Percentiles rank a stretch among this genome's conserved stretches.
These are phyloP conservation scores for Eucalyptus marginata DNA, from an alignment of 345 rosid genomes.

Conservation along the genomic window DNA sequence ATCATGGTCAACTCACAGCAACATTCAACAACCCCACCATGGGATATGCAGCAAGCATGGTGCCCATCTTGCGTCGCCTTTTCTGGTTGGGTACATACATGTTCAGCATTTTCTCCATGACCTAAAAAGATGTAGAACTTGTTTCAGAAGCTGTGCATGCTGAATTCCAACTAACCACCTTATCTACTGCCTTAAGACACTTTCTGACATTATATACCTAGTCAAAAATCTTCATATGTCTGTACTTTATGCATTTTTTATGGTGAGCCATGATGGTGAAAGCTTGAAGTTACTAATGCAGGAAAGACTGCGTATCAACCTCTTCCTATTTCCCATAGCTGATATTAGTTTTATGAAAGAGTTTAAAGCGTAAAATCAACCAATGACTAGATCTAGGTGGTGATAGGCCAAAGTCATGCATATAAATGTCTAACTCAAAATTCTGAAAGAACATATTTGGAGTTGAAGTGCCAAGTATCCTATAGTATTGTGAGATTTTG, in stretches of 20 bases:
- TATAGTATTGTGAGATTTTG: not conserved
- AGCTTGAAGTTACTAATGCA: not conserved
- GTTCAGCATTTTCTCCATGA: not conserved
- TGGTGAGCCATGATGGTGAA: not conserved
- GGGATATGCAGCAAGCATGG: conserved; percentile 31
- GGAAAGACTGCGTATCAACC: not conserved
- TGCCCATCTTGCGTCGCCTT: conserved; percentile 3
- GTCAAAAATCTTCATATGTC: not conserved
- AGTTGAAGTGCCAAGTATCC: not conserved
- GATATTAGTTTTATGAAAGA: not conserved
- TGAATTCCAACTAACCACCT: not conserved
- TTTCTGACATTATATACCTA: not conserved
- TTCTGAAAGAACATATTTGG: not conserved
- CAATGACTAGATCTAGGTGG: not conserved
- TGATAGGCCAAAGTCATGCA: not conserved
- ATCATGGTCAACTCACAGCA: conserved; percentile 55
- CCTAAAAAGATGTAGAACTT: not conserved
- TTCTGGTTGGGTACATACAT: not conserved
- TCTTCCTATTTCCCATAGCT: not conserved
- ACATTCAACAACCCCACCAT: conserved; percentile 59
- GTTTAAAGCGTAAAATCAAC: not conserved
- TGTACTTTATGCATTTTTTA: not conserved
- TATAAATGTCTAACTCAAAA: not conserved
- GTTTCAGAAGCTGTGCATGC: not conserved
- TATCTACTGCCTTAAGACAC: not conserved